Evolutionary conservation across 345 rosid species (phyloP).

Genomic region (Camelina hispida): DNA sequence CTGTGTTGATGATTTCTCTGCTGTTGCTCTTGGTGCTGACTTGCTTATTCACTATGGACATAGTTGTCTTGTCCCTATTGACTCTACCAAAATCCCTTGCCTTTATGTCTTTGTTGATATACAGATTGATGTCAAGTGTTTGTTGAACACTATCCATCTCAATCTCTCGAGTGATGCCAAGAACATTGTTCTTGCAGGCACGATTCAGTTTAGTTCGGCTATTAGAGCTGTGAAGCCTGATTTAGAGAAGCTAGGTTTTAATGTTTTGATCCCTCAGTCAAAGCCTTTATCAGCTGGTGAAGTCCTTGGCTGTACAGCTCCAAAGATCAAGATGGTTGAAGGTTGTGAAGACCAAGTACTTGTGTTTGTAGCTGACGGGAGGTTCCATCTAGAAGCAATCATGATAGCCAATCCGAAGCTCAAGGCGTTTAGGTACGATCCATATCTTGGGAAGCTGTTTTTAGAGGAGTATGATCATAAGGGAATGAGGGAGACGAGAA

Average conservation of each 20-base stretch:
- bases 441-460: conserved; percentile 75
- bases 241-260: conserved; percentile 66
- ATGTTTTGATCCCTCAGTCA: conserved; percentile 83
- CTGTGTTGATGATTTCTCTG: conserved; percentile 87
- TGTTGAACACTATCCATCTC: conserved; percentile 58
- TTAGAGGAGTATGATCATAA: conserved; percentile 91
- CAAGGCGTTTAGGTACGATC: conserved; percentile 78
- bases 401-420: conserved; percentile 91
- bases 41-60: conserved; percentile 91
- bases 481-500: conserved; percentile 87
- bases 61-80: conserved; percentile 89
- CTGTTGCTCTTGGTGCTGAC: conserved; percentile 76
- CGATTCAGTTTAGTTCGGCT: conserved; percentile 86
- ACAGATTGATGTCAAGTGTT: conserved; percentile 60
- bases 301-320: conserved; percentile 90
- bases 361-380: conserved; percentile 90
- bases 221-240: conserved; percentile 84
- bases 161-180: conserved; percentile 47
- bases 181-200: conserved; percentile 70
- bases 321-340: conserved; percentile 45
- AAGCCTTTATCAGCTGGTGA: conserved; percentile 90
- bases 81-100: conserved; percentile 75
- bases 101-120: conserved; percentile 95
- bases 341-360: conserved; percentile 46
- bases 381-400: conserved; percentile 88